phyloP scores from a whole-genome alignment of 2,329 filamentous ascomycete genomes.

The Didymella exigua region DNA sequence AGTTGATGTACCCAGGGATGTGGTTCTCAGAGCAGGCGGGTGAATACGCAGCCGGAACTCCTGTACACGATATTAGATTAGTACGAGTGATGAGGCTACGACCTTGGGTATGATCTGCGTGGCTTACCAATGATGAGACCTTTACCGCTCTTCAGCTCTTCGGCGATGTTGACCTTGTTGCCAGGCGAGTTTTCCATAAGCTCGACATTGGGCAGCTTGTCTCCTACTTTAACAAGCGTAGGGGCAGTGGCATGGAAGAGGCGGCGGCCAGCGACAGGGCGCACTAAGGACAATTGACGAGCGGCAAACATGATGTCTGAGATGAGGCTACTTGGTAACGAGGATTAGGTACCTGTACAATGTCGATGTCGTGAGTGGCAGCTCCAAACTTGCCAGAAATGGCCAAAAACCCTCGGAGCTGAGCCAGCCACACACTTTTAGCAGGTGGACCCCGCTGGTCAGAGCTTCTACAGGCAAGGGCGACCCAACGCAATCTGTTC shows the following conservation, averaged over 20 bases:
- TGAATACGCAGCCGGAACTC: conserved; percentile 53
- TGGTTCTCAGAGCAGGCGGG: conserved; percentile 72
- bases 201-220: conserved; percentile 76
- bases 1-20: conserved; percentile 84
- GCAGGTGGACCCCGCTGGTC: background rate
- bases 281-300: conserved; percentile 34
- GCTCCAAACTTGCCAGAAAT: conserved; percentile 4
- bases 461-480: conserved; percentile 11
- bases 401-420: conserved; percentile 5
- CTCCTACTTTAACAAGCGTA: conserved; percentile 74
- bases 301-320: conserved; percentile 27
- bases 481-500: conserved; percentile 2
- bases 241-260: conserved; percentile 69
- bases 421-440: conserved; percentile 12
- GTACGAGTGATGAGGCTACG: background rate
- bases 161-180: conserved; percentile 85
- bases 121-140: conserved; percentile 71
- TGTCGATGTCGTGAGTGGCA: conserved; percentile 19
- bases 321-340: conserved; percentile 4
- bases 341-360: conserved; percentile 3
- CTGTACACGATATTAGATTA: conserved; percentile 23
- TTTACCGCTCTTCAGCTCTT: conserved; percentile 70
- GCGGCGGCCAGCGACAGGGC: conserved; percentile 29
- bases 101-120: conserved; percentile 4
- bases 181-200: conserved; percentile 85